Conservation (phyloP, 441 rosid genomes). For the Cnidoscolus chayamansa region DNA sequence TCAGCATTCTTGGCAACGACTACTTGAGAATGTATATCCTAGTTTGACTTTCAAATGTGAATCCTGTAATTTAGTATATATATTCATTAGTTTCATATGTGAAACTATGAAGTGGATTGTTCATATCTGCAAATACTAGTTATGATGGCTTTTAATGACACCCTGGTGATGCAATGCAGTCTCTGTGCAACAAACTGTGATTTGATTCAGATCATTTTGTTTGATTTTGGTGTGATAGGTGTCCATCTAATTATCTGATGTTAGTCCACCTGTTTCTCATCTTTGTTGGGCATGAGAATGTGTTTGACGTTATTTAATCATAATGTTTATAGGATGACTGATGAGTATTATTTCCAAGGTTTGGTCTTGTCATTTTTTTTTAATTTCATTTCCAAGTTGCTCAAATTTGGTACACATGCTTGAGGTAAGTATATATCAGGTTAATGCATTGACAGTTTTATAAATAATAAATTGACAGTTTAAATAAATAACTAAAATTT, state of each 20-base stretch:
- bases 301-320: neutral
- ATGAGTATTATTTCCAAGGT: neutral
- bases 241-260: neutral
- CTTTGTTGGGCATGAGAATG: neutral
- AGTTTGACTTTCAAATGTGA: neutral
- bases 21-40: neutral
- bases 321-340: neutral
- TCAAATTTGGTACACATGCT: neutral
- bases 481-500: neutral
- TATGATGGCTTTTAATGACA: neutral
- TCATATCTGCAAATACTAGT: neutral
- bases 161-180: neutral
- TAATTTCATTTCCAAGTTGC: no score
- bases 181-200: neutral
- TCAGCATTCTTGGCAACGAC: neutral
- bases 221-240: neutral
- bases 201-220: neutral
- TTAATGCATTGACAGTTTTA: neutral
- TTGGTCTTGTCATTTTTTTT: neutral
- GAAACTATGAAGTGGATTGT: constrained; percentile 1
- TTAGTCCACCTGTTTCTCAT: neutral
- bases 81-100: neutral
- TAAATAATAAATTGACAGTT: neutral
- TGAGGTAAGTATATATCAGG: neutral
- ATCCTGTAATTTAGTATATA: neutral